Evolutionary conservation across 2,329 filamentous ascomycete species (phyloP), one percentile per base, ranked within the genome.

Genomic region (Venturia carpophila): DNA sequence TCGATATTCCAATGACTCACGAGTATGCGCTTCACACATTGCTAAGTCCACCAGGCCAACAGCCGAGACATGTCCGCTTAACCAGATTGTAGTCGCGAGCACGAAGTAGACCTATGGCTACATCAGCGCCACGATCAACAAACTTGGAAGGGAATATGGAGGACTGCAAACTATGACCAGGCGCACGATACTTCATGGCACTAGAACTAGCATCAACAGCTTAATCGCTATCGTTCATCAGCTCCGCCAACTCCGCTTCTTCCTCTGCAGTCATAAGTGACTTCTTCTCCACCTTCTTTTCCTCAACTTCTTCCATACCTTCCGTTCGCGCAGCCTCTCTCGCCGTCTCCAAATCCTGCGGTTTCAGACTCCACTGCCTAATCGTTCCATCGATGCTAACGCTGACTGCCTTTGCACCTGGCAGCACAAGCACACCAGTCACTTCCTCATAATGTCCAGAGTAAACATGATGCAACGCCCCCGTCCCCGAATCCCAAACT

Each of bases 401-500:
- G 73, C 92, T 97, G 68, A 90, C 85, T 13, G 96, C 78, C 2
- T 75, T 77, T 24, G 76, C 76, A 67, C 80, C 79, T 5, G 77
- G 77, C 34, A 76, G 74, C 62, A 95, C 73, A 1, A 88, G 80
- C 55, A 97, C 76, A 43, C 88, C 91, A 0, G 91, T 97, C 17
- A 99, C 88, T 75, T 97, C 94, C 72, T 99, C 92, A 72, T 86
- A 97, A 77, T 99, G 94, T 0, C 94, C 94, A 45, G 85, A 83
- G 67, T 93, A 87, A 9, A 83, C 83, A 74, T 89, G 89, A 72
- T 88, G 83, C 41, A 95, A 79, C 73, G 88, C 86, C 5, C 90
- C 91, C 10, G 85, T 87, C 49, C 78, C 79, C 73, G 78, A 77
- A 74, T 96, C 89, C 93, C 93, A 99, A 10, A 97, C 83, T 70